Base-by-base conservation (phyloP, 352 stramenopile species). In the Phytophthora fragariaefolia region DNA sequence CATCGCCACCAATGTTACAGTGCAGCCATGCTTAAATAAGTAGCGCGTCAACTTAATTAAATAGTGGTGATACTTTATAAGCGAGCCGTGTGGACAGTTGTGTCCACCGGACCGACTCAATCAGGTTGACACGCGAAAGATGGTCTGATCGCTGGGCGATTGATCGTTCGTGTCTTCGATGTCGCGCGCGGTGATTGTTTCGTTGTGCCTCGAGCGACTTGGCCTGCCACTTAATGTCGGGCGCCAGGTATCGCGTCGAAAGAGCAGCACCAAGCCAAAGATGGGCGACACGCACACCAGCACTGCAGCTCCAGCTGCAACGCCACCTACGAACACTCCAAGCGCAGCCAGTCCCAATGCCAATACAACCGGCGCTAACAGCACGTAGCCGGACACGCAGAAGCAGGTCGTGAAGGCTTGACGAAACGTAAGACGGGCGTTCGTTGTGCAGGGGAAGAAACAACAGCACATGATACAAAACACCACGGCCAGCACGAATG, bases 371-470 rank as follows among this genome's bases (percentile, higher is more conserved):
- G 83, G 83, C 1, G 79, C 69, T 24, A 92, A 72, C 12, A 90
- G 60, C 10, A 89, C 55, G 49, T 82, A 89, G 15, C 78, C 81
- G 4, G 79, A 80, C 4, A 83, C 66, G 55, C 82, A 90, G 38
- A 93, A 76, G 45, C 80, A 92, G 13, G 73, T 82, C 22, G 81
- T 89, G 55, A 92, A 93, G 22, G 74, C 75, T 55, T 85, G 77
- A 15, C 77, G 65, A 32, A 87, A 86, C 10, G 72, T 82, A 42
- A 79, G 75, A 6, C 78, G 61, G 23, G 68, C 69, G 20, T 71
- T 58, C 10, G 69, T 66, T 27, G 79, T 83, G 61, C 85, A 93
- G 13, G 85, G 85, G 24, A 80, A 58, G 60, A 85, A 93, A 63
- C 73, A 92, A 54, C 83, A 93, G 42, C 79, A 84, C 23, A 86